Base-by-base conservation (phyloP, 2,329 filamentous ascomycete species). In the Paecilomyces sp. region DNA sequence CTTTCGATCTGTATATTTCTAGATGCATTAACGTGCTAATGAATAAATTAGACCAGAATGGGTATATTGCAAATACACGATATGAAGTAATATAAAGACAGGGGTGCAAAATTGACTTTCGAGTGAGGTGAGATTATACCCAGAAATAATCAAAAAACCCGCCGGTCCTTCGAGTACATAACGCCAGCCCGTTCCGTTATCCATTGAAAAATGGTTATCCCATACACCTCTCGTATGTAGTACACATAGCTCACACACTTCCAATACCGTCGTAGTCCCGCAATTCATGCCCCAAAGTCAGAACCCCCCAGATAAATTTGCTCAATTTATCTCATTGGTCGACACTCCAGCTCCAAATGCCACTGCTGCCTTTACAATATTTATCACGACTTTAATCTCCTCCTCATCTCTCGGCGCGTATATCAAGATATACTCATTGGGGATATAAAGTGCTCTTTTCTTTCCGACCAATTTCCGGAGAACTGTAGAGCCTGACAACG, bases 391-490 rank as follows among this genome's bases (percentile, higher is more conserved):
- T 58, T 83, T 80, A 15, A 93, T 74, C 71, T 94, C 89, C 30
- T 80, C 79, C 58, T 85, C 80, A 63, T 85, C 80, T 68, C 88
- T 77, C 3, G 90, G 89, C 24, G 90, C 88, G 73, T 94, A 94
- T 5, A 93, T 79, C 84, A 93, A 86, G 60, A 89, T 78, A 56
- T 36, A 56, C 25, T 41, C 54, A 0, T 56, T 18, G 3, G 41
- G 41, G 41, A 47, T n/a, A 18, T 7, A 47, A 6, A 18, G 15
- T 11, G 41, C 41, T 8, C 2, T 47, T 18, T 47, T 47, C 36
- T 41, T 18, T 5, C 36, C 36, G 36, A 41, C 3, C 15, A 47
- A 50, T 70, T 92, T 91, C 75, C 83, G 85, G 13, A 86, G 83
- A n/a, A 85, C 85, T 66, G 84, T 83, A 3, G 88, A 68, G n/a